Evolutionary conservation across 1,284 basidiomycete genomes (phyloP), one percentile per base, ranked within the genome.

Genomic region (Boletellus deceptivus): DNA sequence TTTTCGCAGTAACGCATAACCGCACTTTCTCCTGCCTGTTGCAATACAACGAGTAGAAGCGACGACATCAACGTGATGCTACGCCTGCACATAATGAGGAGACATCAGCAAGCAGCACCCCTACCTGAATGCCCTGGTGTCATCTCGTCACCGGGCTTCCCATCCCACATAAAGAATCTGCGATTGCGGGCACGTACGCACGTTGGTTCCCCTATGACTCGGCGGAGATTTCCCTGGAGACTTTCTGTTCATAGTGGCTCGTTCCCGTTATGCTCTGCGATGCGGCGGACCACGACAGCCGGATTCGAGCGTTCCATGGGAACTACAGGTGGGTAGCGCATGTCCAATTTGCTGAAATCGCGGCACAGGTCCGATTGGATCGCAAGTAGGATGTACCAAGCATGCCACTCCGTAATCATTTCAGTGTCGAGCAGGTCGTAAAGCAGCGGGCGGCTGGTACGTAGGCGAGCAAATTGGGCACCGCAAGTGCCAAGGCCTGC

Each of bases 31-130:
- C 62, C 65, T 63, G 60, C 55, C 53, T 47, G 57, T 44, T 61
- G 51, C 54, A 61, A 67, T 47, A 50, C 49, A 55, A 48, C 45
- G 52, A 65, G 58, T 49, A 34, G 58, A 67, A 67, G 66, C 46
- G 45, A 61, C 62, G 54, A 47, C 59, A 67, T 64, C 58, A 67
- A 47, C 61, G 42, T 65, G 66, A 65, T 67, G 51, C 52, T 67
- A 67, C 58, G 62, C 55, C 41, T 49, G 50, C 43, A 62, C 53
- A 59, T 51, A 57, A 65, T 65, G 65, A 59, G 54, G 44, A 46
- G 47, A 57, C 51, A 33, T 54, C 52, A 50, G 62, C 56, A 54
- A 55, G 62, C 62, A 61, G 48, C 58, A 62, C 53, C 42, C 49
- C 50, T 38, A 44, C 46, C 45, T 50, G 53, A 50, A 46, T 54